Evolutionary conservation across 345 rosid genomes (phyloP).

Genomic region (Brassica juncea): DNA sequence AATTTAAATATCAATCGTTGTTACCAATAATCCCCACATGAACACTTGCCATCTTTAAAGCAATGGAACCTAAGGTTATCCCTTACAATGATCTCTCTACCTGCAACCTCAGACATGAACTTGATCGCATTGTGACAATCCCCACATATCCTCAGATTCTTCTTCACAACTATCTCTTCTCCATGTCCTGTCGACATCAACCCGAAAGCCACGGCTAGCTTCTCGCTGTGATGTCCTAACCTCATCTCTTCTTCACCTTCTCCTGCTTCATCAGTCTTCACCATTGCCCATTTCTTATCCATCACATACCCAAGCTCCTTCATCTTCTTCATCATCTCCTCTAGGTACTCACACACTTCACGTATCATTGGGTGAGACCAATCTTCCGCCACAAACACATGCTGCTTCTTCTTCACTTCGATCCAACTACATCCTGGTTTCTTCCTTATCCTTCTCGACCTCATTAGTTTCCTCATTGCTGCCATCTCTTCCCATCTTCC

Average conservation of each 20-base stretch:
- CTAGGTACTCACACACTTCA: constrained; percentile 57
- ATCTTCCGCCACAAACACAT: constrained; percentile 88
- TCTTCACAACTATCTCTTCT: constrained; percentile 68
- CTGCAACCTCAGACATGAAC: constrained; percentile 53
- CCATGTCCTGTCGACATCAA: constrained; percentile 62
- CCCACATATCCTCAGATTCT: constrained; percentile 87
- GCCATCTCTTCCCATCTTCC: constrained; percentile 80
- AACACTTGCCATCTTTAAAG: constrained; percentile 67
- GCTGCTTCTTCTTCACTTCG: constrained; percentile 59
- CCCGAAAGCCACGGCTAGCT: constrained; percentile 48
- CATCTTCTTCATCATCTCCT: constrained; percentile 65
- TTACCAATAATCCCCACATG: constrained; percentile 90
- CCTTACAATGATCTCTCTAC: constrained; percentile 71
- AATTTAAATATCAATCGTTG: constrained; percentile 18
- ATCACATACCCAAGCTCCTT: constrained; percentile 74
- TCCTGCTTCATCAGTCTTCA: constrained; percentile 58
- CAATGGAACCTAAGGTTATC: constrained; percentile 78
- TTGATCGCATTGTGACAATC: constrained; percentile 89
- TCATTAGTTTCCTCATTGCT: constrained; percentile 68
- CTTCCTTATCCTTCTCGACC: constrained; percentile 74
- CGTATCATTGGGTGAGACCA: constrained; percentile 76
- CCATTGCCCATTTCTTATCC: constrained; percentile 65
- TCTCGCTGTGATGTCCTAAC: constrained; percentile 81
- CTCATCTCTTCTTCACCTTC: constrained; percentile 62
- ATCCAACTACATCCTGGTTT: constrained; percentile 95